Evolutionary conservation across 768 basidiomycete genomes (phyloP), one percentile per base, ranked within the genome.

Genomic region (Omphalotus guepiniiformis): DNA sequence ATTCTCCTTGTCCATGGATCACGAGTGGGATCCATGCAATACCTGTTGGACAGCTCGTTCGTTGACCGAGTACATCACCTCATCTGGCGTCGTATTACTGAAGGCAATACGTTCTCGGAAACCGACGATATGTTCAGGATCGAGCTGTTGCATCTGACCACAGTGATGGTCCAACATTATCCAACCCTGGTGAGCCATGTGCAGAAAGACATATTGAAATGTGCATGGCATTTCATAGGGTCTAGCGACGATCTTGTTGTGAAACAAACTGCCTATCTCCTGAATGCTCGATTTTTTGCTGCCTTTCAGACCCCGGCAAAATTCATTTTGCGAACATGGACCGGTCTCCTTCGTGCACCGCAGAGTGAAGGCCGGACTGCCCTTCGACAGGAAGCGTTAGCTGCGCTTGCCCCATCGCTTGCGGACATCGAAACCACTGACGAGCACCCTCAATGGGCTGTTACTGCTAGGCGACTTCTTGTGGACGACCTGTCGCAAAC

Each of bases 201-300:
- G 29, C 82, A 88, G 65, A 97, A 93, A 63, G 90, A 94, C 50
- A 83, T 98, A 55, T 93, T 97, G 69, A 89, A 87, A 62, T 87
- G 88, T 48, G 90, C 92, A 16, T 97, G 93, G 93, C 79, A 85
- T 57, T 89, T 85, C 56, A 88, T 94, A 55, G 78, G 76, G 5
- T 58, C 58, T 42, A 83, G 73, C 46, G 91, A 95, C 34, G 96
- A 98, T 62, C 78, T 85, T 4, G 82, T 93, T 16, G 90, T 96
- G 58, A 94, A 92, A 63, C 91, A 97, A 63, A 89, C 89, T 7
- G 88, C 92, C 0, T 93, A 93, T 61, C 78, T 96, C 28, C 76
- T 98, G 5, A 83, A 89, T 27, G 92, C 96, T 30, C 81, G 87
- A 26, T 98, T 98, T 74, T 93, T 95, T 57, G 83, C 87, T 12